Conservation (phyloP, 1,284 basidiomycete species). For the Fomitopsis pinicola region DNA sequence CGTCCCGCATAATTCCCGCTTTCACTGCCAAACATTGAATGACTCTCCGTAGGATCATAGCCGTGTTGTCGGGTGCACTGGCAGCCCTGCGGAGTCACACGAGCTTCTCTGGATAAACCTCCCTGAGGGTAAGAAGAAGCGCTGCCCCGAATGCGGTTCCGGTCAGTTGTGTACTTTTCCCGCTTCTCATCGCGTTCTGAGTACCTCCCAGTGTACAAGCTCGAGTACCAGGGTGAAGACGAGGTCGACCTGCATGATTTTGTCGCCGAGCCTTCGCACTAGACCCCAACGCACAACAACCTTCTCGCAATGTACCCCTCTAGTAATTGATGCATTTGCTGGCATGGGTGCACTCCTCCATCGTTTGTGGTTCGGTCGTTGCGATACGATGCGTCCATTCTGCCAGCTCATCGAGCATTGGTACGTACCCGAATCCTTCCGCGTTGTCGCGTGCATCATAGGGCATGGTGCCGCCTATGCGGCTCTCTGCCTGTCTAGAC, state of each 20-base stretch:
- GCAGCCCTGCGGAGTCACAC: conserved; percentile 88
- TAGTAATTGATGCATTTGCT: neutral
- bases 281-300: neutral
- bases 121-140: conserved; percentile 60
- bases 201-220: conserved; percentile 42
- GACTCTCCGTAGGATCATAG: conserved; percentile 54
- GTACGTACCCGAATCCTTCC: neutral
- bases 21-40: neutral
- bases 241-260: conserved; percentile 33
- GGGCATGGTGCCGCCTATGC: neutral
- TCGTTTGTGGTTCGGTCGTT: neutral
- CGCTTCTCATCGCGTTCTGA: conserved; percentile 6
- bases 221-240: conserved; percentile 54
- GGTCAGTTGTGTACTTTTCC: conserved; percentile 41
- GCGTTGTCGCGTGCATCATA: neutral
- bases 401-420: neutral
- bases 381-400: no score
- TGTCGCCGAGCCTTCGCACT: neutral
- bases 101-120: conserved; percentile 83
- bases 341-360: neutral
- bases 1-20: conserved; percentile 26
- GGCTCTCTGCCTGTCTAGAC: neutral
- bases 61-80: conserved; percentile 89
- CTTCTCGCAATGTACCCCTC: neutral
- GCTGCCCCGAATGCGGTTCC: conserved; percentile 91